These are phyloP conservation scores for Rhodotorula sp. DNA, from an alignment of 1,284 basidiomycete genomes.

Conservation along the genomic window DNA sequence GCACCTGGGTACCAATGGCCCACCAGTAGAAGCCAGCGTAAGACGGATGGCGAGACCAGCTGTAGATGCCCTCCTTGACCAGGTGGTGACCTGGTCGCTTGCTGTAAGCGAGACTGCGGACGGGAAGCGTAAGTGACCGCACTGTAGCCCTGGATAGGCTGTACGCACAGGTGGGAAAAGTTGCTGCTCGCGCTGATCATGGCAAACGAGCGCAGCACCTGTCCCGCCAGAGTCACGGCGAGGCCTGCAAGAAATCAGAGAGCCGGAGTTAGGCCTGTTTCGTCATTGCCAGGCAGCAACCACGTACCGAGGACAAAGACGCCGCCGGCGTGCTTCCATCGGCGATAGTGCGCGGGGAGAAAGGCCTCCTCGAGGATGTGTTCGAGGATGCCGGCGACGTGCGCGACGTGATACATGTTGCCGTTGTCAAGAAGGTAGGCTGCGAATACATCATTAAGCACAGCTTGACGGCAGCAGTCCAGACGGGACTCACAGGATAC, in stretches of 20 bases:
- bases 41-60: constrained; percentile 88
- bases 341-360: constrained; percentile 31
- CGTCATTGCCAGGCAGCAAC: neutral
- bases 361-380: constrained; percentile 62
- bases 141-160: accelerated
- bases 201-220: constrained; percentile 76
- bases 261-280: neutral
- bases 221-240: constrained; percentile 66
- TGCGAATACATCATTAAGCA: neutral
- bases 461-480: neutral
- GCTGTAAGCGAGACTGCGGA: constrained; percentile 61
- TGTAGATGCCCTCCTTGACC: constrained; percentile 75
- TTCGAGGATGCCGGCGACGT: constrained; percentile 74
- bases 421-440: constrained; percentile 96
- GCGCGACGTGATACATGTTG: constrained; percentile 78
- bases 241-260: constrained; percentile 58
- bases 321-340: constrained; percentile 38
- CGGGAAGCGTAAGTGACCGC: neutral
- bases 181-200: constrained; percentile 95
- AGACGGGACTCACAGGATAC: constrained; percentile 73
- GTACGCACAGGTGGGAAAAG: constrained; percentile 73
- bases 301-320: constrained; percentile 40
- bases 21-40: constrained; percentile 98
- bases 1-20: constrained; percentile 74
- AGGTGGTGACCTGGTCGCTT: constrained; percentile 75